phyloP scores from a whole-genome alignment of 768 basidiomycete species.

The Mycena leptocephala region DNA sequence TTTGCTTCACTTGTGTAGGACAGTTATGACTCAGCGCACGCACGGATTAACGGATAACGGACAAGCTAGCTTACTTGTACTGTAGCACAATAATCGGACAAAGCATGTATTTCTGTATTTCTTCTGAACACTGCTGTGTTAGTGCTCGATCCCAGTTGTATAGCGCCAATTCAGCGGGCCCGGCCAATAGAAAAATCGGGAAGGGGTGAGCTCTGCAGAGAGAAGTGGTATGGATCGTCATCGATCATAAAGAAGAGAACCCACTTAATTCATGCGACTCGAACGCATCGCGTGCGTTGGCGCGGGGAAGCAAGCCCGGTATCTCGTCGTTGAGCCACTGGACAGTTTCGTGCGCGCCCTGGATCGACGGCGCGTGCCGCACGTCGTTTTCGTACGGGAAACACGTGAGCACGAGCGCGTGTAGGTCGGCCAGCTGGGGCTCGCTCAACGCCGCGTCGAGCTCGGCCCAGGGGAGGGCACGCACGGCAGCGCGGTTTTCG shows the following conservation, averaged over 20 bases:
- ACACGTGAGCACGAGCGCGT: not conserved
- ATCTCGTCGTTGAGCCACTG: not conserved
- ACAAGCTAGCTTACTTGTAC: not conserved
- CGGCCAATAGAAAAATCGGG: conserved; percentile 25
- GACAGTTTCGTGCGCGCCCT: not conserved
- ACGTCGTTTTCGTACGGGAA: not conserved
- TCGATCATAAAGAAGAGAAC: not conserved
- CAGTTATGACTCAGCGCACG: too few species aligned
- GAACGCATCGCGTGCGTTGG: not conserved
- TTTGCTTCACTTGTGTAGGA: too few species aligned
- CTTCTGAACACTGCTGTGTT: not conserved
- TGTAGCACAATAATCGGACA: not conserved
- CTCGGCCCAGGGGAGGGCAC: not conserved
- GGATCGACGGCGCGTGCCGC: not conserved
- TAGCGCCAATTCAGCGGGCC: conserved; percentile 10
- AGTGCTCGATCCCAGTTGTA: not conserved
- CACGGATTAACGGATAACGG: not conserved
- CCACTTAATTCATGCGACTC: conserved; percentile 11
- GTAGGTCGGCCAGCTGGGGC: not conserved
- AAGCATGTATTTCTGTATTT: conserved; percentile 8
- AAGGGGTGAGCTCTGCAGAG: not conserved
- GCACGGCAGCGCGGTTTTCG: not conserved
- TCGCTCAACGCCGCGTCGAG: conserved; percentile 8
- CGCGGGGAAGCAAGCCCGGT: not conserved
- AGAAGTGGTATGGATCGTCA: not conserved